Evolutionary conservation across 169 alveolate species (phyloP).

Genomic region (Blepharisma undulans): DNA sequence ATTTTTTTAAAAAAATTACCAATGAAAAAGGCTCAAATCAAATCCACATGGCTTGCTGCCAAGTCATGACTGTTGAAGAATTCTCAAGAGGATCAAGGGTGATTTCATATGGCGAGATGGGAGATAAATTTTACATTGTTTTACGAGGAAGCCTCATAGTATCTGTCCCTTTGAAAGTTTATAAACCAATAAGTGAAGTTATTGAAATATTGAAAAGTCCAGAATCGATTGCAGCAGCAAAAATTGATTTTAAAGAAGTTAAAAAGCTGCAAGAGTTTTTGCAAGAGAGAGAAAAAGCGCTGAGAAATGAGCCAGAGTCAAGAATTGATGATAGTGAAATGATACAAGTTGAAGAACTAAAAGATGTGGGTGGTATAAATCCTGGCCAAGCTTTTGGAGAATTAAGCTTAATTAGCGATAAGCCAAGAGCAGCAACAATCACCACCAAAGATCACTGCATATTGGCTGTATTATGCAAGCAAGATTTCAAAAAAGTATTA

Average conservation of each 20-base stretch:
- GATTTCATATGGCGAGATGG: constrained; percentile 25
- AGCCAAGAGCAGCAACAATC: constrained; percentile 74
- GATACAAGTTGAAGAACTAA: constrained; percentile 3
- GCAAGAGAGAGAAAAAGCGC: neutral
- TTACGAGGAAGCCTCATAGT: neutral
- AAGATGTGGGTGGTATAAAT: constrained; percentile 13
- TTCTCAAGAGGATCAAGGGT: neutral
- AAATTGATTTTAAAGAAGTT: neutral
- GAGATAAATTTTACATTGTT: constrained; percentile 33
- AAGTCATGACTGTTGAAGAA: constrained; percentile 21
- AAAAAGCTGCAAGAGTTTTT: neutral
- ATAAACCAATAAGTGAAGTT: neutral
- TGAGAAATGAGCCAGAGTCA: neutral
- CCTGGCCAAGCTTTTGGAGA: constrained; percentile 68
- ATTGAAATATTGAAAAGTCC: neutral
- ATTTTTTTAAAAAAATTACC: constrained; percentile 12
- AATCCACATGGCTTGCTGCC: constrained; percentile 27
- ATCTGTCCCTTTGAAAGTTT: neutral
- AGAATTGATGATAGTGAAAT: neutral
- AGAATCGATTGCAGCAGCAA: neutral
- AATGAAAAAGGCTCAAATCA: neutral
- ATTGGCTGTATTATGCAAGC: constrained; percentile 64
- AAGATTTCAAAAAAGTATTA: constrained; percentile 55
- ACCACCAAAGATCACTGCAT: constrained; percentile 50
- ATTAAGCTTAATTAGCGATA: constrained; percentile 62